Conservation (phyloP, 2,329 filamentous ascomycete genomes). For the Sporothrix pseudoabietina region DNA sequence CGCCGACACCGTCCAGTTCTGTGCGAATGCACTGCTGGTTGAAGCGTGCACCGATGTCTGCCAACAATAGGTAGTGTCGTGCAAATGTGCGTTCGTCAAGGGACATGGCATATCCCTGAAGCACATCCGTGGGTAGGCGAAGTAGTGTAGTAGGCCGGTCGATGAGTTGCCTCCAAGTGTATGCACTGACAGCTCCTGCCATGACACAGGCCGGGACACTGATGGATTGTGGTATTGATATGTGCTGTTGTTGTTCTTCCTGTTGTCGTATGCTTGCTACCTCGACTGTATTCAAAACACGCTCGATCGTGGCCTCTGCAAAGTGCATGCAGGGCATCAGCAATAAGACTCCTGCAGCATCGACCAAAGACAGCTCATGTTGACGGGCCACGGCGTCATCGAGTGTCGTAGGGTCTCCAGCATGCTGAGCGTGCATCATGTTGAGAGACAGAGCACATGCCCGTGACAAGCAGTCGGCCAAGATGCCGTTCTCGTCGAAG, state of each 20-base stretch:
- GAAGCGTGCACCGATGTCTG: slow-evolving; percentile 11
- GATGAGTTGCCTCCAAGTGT: slow-evolving; percentile 14
- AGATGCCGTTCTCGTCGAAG: background rate
- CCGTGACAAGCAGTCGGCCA: background rate
- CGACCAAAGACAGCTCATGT: background rate
- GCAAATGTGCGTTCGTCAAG: slow-evolving; percentile 9
- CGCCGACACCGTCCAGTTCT: background rate
- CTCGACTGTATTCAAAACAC: background rate
- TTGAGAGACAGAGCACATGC: slow-evolving; percentile 18
- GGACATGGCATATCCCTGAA: background rate
- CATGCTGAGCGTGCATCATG: background rate
- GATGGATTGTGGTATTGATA: background rate
- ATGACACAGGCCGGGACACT: background rate
- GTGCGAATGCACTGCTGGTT: slow-evolving; percentile 1
- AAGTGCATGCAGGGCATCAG: slow-evolving; percentile 12
- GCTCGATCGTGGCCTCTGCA: background rate
- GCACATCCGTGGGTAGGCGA: background rate
- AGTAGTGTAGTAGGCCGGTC: background rate
- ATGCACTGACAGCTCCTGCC: slow-evolving; percentile 11
- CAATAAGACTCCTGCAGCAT: slow-evolving; percentile 5
- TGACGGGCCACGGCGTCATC: background rate
- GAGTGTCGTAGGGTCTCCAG: background rate
- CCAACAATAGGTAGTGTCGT: slow-evolving; percentile 15
- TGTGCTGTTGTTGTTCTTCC: background rate
- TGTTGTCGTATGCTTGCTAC: background rate